Percentiles rank a stretch among this genome's conserved stretches.
These are phyloP conservation scores for Cyclotella cryptica DNA, from an alignment of 108 stramenopile genomes.

Conservation along the genomic window DNA sequence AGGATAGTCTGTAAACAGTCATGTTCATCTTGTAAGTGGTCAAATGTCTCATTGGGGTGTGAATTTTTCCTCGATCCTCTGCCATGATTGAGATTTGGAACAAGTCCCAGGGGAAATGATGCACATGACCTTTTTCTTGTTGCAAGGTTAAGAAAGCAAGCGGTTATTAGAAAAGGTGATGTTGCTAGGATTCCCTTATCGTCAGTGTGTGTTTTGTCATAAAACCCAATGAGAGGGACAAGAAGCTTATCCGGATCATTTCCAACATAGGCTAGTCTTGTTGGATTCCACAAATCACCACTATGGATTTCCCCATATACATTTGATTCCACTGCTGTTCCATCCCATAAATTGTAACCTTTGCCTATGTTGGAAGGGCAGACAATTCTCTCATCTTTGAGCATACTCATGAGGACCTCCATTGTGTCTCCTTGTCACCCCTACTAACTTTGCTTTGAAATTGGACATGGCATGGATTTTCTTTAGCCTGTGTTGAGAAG, in stretches of 20 bases:
- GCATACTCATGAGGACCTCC: neutral
- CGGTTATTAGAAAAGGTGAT: neutral
- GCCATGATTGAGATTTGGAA: slow-evolving; percentile 12
- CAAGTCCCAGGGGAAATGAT: neutral
- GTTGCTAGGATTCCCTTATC: neutral
- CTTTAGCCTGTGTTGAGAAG: neutral
- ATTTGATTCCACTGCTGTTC: neutral
- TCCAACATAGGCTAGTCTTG: neutral
- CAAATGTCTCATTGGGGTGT: neutral
- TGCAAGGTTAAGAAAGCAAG: neutral
- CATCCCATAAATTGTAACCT: neutral
- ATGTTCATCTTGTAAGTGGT: slow-evolving; percentile 11
- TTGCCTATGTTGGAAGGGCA: neutral
- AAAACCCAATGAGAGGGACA: neutral
- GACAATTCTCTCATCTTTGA: neutral
- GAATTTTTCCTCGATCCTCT: neutral
- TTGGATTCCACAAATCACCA: neutral
- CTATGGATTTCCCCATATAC: slow-evolving; percentile 7
- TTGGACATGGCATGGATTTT: neutral
- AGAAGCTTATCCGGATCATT: neutral
- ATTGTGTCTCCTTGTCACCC: neutral
- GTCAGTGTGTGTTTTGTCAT: slow-evolving; percentile 7
- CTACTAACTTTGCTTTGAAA: neutral
- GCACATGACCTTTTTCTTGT: neutral
- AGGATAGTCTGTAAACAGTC: slow-evolving; percentile 2